Evolutionary conservation across 2,329 filamentous ascomycete genomes (phyloP).

Genomic region (Hypoxylon sp.): DNA sequence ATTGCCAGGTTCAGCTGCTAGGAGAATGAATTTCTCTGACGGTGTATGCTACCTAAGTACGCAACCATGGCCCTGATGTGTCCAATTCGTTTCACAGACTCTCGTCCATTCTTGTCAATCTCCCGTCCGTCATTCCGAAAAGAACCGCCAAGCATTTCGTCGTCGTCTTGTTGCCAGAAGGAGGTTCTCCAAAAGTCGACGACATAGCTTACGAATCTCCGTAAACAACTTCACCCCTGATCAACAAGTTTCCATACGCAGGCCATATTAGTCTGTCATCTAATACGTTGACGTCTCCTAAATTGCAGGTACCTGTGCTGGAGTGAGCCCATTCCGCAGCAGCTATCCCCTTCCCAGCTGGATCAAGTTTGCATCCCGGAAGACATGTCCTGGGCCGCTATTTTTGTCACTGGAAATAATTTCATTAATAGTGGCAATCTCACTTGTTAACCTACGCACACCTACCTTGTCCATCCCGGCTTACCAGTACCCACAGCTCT

Average conservation of each 20-base stretch:
- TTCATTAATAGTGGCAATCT: conserved; percentile 38
- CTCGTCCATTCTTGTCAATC: conserved; percentile 33
- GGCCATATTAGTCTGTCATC: conserved; percentile 21
- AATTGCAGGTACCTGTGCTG: conserved; percentile 3
- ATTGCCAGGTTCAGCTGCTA: conserved; percentile 33
- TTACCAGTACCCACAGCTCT: conserved; percentile 25
- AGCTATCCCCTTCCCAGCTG: conserved; percentile 5
- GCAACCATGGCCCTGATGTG: conserved; percentile 15
- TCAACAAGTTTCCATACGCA: conserved; percentile 32
- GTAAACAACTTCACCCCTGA: conserved; percentile 29
- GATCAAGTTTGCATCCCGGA: conserved; percentile 18
- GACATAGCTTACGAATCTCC: conserved; percentile 20
- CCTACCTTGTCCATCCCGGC: conserved; percentile 26
- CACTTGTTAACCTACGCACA: conserved; percentile 37
- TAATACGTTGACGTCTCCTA: not conserved
- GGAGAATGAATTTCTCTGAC: conserved; percentile 10
- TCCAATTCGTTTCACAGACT: conserved; percentile 3
- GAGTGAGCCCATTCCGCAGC: conserved; percentile 8
- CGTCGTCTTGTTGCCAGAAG: conserved; percentile 15
- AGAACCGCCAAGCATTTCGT: conserved; percentile 22
- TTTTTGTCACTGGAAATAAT: conserved; percentile 32
- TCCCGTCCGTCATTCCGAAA: conserved; percentile 29
- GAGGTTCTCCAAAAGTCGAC: conserved; percentile 12
- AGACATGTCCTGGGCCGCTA: conserved; percentile 25
- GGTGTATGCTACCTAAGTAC: conserved; percentile 15